Base-by-base conservation (phyloP, 140 eudicot genomes). In the Anethum foeniculum region DNA sequence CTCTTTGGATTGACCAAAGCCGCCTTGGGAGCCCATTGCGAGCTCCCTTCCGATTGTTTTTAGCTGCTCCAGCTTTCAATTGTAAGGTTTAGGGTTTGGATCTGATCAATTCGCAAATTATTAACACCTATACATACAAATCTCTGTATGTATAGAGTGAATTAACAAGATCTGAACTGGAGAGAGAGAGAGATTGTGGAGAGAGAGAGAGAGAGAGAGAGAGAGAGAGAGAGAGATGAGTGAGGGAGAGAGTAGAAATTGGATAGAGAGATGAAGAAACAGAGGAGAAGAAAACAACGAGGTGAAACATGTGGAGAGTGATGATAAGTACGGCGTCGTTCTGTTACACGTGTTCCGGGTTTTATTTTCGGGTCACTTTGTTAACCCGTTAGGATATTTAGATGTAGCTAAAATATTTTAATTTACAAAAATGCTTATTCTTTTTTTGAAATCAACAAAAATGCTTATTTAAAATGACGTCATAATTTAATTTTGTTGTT, bases 1-100 rank as follows among this genome's bases (percentile, higher is more conserved):
- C 80, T 96, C 98, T 71, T 96, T 96, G 21, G 99, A 96, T 71
- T 96, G 98, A 25, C 91, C 89, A 77, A 93, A 91, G 4, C 93
- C 93, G 43, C 93, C 94, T 72, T 96, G 97, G 89, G 99, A 91
- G 92, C 97, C 89, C 96, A 96, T 90, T 28, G 99, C 94, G 83
- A 96, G 98, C 96, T 96, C 99, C 87, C 99, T 69, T 0, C 99
- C 99, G 78, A 96, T 89, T 15, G 96, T 93, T 80, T 93, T 90
- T 58, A 96, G 81, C 83, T 96, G 99, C 97, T 96, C 99, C 99
- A 96, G 85, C n/a, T 85, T 86, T 75, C 62, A 48, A 77, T 34
- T 30, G 13, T 58, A 51, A 9, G 88, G 76, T 60, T 81, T 81
- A 18, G 81, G 64, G 75, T 80, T 25, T 67, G 82, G 84, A 76